phyloP scores from a whole-genome alignment of 192 early-diverging fungal genomes.

The Entomortierella lignicola region DNA sequence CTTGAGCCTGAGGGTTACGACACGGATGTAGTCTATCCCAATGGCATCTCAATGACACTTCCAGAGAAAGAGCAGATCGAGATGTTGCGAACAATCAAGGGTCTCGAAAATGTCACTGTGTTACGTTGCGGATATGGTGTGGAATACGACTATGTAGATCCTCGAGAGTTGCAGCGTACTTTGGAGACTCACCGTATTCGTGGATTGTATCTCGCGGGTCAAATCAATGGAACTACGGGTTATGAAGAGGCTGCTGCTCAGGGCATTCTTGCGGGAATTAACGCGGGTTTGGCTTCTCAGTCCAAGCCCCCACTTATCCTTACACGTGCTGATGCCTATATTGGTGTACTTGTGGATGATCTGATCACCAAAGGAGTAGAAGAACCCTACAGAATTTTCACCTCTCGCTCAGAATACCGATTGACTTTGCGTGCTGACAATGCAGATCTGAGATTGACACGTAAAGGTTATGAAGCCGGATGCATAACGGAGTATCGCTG shows the following conservation, averaged over 20 bases:
- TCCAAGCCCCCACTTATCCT: constrained; percentile 69
- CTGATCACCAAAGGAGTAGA: constrained; percentile 84
- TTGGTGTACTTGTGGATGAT: constrained; percentile 87
- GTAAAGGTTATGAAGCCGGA: constrained; percentile 71
- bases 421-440: constrained; percentile 81
- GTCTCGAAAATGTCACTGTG: constrained; percentile 81
- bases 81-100: constrained; percentile 77
- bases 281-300: constrained; percentile 72
- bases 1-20: constrained; percentile 82
- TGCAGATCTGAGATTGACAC: constrained; percentile 80
- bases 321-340: constrained; percentile 81
- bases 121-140: constrained; percentile 77
- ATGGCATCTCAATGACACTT: constrained; percentile 88
- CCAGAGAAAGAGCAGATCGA: constrained; percentile 80
- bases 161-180: constrained; percentile 78
- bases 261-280: constrained; percentile 82
- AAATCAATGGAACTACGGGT: constrained; percentile 91
- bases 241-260: constrained; percentile 89
- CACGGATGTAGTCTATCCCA: constrained; percentile 81
- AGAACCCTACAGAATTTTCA: constrained; percentile 87
- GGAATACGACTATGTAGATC: constrained; percentile 89
- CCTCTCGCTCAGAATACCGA: constrained; percentile 86
- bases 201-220: constrained; percentile 83
- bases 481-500: constrained; percentile 62
- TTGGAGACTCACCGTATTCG: constrained; percentile 83